Evolutionary conservation across 2,329 filamentous ascomycete genomes (phyloP), one percentile per base, ranked within the genome.

Genomic region (Pseudocercospora fijiensis): DNA sequence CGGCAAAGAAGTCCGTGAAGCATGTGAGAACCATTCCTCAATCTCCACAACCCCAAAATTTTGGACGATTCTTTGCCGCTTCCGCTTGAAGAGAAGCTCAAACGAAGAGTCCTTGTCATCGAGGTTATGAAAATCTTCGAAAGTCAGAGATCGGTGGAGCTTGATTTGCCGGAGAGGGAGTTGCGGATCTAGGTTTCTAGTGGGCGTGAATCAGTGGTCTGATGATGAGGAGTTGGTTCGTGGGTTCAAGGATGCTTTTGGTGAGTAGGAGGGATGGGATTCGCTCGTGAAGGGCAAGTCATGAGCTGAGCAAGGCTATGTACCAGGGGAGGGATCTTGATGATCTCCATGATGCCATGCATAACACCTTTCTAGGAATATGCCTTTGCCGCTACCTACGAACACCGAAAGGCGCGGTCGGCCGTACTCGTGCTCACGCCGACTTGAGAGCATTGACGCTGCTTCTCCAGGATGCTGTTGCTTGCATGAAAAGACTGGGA

Each of bases 121-220:
- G 47, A 11, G 47, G 47, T 6, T 51, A 51, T 26, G 47, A 51
- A 16, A 20, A 26, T 24, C 10, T 27, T 22, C n/a, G 47, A 20
- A 24, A 20, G 45, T 8, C 47, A 51, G 22, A 51, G 26, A 27
- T 16, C 26, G 47, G 47, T 26, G 26, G 47, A 51, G 9, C 24
- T 51, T 18, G 47, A 51, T 27, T n/a, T n/a, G 47, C 47, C 47
- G n/a, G 47, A 51, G 47, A 51, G 47, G 47, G 47, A 51, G 22
- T 27, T 51, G 47, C 20, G 47, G 11, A n/a, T n/a, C n/a, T n/a
- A 22, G 47, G 47, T 51, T 51, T 51, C 26, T 51, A 20, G 47
- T 20, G 47, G 47, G 47, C 2, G 8, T 5, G 47, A 51, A 51
- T 26, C 47, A 51, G 47, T 51, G 47, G 47, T 20, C 47, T 22